A percentile compares a stretch with the other conserved stretches of the same genome.
Conservation (phyloP, 768 basidiomycete species). For the Boletellus sp. region DNA sequence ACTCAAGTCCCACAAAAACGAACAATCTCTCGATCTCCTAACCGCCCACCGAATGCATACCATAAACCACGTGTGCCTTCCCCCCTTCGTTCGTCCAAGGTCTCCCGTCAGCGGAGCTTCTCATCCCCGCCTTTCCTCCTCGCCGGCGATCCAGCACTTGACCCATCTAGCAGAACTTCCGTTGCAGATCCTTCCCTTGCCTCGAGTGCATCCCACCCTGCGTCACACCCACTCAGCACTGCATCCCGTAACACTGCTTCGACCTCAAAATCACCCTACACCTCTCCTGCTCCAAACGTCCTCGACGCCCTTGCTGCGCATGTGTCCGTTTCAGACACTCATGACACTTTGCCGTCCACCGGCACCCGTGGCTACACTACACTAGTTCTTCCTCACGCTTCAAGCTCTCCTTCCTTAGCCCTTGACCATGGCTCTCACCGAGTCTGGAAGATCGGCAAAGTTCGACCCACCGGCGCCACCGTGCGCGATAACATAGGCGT, state of each 20-base stretch:
- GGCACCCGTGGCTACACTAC: constrained; percentile 57
- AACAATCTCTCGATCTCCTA: constrained; percentile 8
- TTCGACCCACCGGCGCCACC: constrained; percentile 5
- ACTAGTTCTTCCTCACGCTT: constrained; percentile 47
- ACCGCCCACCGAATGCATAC: constrained; percentile 6
- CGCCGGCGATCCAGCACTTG: constrained; percentile 2
- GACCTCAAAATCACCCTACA: constrained; percentile 32
- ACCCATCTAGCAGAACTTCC: not conserved
- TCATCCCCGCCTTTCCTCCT: constrained; percentile 27
- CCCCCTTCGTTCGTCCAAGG: constrained; percentile 23
- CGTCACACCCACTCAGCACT: constrained; percentile 13
- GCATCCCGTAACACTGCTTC: constrained; percentile 15
- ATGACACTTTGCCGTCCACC: constrained; percentile 35
- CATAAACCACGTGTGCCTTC: constrained; percentile 23
- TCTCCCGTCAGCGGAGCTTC: constrained; percentile 28
- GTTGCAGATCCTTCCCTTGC: constrained; percentile 1
- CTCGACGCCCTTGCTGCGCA: constrained; percentile 33
- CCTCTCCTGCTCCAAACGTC: constrained; percentile 26
- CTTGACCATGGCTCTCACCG: constrained; percentile 14
- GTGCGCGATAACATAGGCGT: constrained; percentile 23
- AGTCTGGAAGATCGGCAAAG: constrained; percentile 25
- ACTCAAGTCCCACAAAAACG: constrained; percentile 16
- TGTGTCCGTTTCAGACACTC: constrained; percentile 24
- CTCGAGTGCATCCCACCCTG: constrained; percentile 10
- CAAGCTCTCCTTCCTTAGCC: constrained; percentile 19